Conservation (phyloP, 176 grass and related monocot species). For the Oryza australiensis region DNA sequence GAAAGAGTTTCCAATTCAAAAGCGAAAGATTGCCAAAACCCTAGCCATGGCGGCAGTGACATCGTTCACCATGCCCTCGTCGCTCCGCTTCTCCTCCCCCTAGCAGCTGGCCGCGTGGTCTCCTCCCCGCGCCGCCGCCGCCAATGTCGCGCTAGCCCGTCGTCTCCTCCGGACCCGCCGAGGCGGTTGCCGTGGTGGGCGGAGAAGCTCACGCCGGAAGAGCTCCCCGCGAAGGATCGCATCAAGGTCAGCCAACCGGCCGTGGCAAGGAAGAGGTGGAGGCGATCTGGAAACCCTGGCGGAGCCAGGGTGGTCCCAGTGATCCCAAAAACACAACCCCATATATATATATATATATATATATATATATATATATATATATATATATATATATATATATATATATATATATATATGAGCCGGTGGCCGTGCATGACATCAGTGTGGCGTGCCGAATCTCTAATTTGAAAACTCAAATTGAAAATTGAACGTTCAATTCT, state of each 20-base stretch:
- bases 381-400: too few species aligned
- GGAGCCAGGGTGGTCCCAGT: too few species aligned
- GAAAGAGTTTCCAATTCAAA: too few species aligned
- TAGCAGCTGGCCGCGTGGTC: too few species aligned
- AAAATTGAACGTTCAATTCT: too few species aligned
- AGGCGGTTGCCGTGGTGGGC: slow-evolving; percentile 4
- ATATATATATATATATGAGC: too few species aligned
- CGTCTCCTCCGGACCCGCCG: not conserved
- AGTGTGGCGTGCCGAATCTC: too few species aligned
- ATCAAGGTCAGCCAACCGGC: slow-evolving; percentile 23
- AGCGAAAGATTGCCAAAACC: not conserved
- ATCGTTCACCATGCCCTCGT: not conserved
- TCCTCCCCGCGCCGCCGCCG: not conserved
- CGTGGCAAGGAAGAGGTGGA: slow-evolving; percentile 22
- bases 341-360: too few species aligned
- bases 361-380: too few species aligned
- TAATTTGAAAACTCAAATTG: too few species aligned
- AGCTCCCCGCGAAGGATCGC: slow-evolving; percentile 14
- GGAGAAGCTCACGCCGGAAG: slow-evolving; percentile 4
- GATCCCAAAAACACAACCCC: too few species aligned
- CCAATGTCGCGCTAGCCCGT: not conserved
- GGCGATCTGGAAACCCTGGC: slow-evolving; percentile 23
- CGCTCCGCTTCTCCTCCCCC: not conserved
- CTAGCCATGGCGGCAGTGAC: not conserved
- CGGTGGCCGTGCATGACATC: too few species aligned